Base-by-base conservation (phyloP, 2,329 filamentous ascomycete species). In the Boeremia lycopersici region DNA sequence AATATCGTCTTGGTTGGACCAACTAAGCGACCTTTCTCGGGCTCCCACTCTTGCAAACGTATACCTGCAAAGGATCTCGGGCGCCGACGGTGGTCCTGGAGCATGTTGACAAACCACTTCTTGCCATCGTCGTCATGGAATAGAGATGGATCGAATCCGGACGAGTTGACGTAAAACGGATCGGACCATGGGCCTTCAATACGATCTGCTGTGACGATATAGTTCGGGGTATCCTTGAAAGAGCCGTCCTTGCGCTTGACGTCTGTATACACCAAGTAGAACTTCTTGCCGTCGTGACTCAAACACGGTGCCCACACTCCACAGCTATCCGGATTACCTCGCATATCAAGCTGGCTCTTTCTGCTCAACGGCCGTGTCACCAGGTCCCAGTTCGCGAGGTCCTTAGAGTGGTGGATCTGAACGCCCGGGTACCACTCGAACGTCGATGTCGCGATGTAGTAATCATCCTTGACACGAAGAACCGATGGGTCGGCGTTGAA, bases 201-300 rank as follows among this genome's bases (percentile, higher is more conserved):
- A 5, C 74, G 61, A 0, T 68, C 62, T 10, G 71, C 64, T 11
- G 78, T 81, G 48, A 88, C 81, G 53, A 88, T 86, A 65, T 87
- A 88, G 43, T 87, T 88, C 60, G 82, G 85, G 1, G 83, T 79
- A 62, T 87, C 85, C 68, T 86, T 86, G 78, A 86, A 87, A 2
- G 81, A 83, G 11, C 85, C 86, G 61, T 88, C 86, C 67, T 87
- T 87, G 59, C 85, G 83, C 74, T 87, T 88, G 13, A 88, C 84
- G 62, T 87, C 84, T 1, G 85, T 86, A 68, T 86, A 88, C 2
- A 87, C 85, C 5, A 88, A 80, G 79, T 81, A 87, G 72, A 86
- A 88, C 48, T 74, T 79, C 2, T 81, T 76, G 40, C 83, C 84
- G 59, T 87, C 84, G 60, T 87, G 83, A 0, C 81, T 83, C 17